Percentiles rank a stretch among this genome's conserved stretches.
These are phyloP conservation scores for Jacaranda mimosifolia DNA, from an alignment of 257 asterid species.

Conservation along the genomic window DNA sequence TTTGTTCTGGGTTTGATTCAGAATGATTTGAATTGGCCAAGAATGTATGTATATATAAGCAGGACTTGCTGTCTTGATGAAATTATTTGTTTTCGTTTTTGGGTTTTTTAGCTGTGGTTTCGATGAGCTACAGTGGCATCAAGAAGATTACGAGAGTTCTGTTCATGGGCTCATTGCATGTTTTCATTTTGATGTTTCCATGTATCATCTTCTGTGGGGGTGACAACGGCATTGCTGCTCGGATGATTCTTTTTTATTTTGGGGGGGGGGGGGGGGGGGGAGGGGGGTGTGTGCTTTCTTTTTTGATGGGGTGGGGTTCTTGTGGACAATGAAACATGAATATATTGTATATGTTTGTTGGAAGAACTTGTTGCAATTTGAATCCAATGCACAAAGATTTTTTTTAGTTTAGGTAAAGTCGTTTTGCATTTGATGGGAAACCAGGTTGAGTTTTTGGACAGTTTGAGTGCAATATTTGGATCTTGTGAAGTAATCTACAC, in stretches of 20 bases:
- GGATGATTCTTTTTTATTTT: neutral
- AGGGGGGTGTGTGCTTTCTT: neutral
- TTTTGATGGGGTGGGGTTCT: neutral
- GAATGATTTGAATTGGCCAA: conserved; percentile 26
- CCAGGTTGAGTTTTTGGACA: neutral
- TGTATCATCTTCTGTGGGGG: neutral
- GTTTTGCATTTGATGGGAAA: neutral
- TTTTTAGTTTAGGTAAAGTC: neutral
- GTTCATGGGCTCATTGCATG: conserved; percentile 18
- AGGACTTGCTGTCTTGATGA: conserved; percentile 7
- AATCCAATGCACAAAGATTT: neutral
- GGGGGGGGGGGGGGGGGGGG: too few relatives aligned
- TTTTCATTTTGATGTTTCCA: conserved; percentile 12
- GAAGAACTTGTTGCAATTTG: neutral
- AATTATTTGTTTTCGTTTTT: conserved; percentile 3
- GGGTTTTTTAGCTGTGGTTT: conserved; percentile 34
- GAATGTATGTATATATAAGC: neutral
- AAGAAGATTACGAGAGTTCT: neutral
- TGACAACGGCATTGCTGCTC: conserved; percentile 5
- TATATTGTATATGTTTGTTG: neutral
- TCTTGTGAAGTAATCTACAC: neutral
- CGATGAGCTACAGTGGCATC: conserved; percentile 24
- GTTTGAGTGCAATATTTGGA: neutral
- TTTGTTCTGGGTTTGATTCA: conserved; percentile 39
- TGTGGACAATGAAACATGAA: neutral